Base-by-base conservation (phyloP, 2,329 filamentous ascomycete species). In the Cryphonectria carpinicola region DNA sequence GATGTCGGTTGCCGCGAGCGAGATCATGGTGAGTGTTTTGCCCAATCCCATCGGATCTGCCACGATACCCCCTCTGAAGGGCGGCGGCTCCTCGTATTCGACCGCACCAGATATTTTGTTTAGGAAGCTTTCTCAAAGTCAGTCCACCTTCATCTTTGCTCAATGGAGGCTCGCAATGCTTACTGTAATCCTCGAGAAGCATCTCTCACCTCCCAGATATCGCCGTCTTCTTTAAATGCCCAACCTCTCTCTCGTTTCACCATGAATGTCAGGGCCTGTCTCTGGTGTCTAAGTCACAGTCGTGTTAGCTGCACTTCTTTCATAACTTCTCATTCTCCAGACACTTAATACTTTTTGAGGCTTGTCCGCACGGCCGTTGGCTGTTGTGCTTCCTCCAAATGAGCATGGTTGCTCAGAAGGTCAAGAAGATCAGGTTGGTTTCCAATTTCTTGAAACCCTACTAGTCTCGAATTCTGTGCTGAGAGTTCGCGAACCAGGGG, bases 41-140 rank as follows among this genome's bases (percentile, higher is more conserved):
- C 84, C 84, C 0, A 85, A 74, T 0, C 84, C 84, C 84, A 85
- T 85, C 0, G 80, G 77, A 70, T 85, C 84, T 0, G 83, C 83
- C 32, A 85, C 75, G n/a, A 85, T 81, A 1, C 84, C 84, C 0
- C 84, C 84, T 13, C 75, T 76, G n/a, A 83, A 83, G 0, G 75
- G 52, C 2, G 75, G 71, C 0, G 83, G 83, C 0, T 76, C 73
- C 4, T 82, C 76, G 0, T 1, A 0, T 56, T 82, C 78, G 13
- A 58, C 56, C 0, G 70, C 60, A 0, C 75, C 72, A 1, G 80
- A 80, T 0, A 83, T 72, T 2, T 74, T 73, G 62, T 84, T 83
- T 0, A 80, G 3, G 60, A 79, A 83, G 11, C 78, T 82, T 61
- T 3, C 17, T 49, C 17, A 22, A 22, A 19, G 19, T 49, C 17